phyloP scores from a whole-genome alignment of 139 green algal genomes.

The Chlamydomonas asymmetrica region DNA sequence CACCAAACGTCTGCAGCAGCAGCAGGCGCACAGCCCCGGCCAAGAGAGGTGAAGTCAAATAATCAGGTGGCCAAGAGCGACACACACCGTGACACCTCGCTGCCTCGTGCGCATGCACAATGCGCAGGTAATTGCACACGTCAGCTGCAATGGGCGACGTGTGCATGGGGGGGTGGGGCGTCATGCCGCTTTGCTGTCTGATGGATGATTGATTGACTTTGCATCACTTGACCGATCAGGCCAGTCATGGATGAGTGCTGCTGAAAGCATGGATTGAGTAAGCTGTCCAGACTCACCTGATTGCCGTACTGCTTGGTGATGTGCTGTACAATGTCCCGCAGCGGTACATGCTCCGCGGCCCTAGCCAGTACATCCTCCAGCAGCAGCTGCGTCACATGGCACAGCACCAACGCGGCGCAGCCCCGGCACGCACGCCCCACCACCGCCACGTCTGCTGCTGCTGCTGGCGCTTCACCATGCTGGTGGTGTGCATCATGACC shows the following conservation, averaged over 20 bases:
- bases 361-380: neutral
- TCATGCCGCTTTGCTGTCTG: neutral
- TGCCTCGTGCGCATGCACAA: neutral
- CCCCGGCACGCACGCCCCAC: no score
- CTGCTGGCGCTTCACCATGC: neutral
- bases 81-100: neutral
- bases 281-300: neutral
- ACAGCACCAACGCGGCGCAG: neutral
- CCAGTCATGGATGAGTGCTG: no score
- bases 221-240: no score
- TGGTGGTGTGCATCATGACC: neutral
- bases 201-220: neutral
- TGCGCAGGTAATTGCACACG: neutral
- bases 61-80: neutral
- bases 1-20: slow-evolving; percentile 5
- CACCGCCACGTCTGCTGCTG: neutral
- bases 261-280: no score
- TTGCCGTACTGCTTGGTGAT: slow-evolving; percentile 19
- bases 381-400: neutral
- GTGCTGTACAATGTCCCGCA: slow-evolving; percentile 23
- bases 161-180: neutral
- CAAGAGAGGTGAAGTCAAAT: neutral
- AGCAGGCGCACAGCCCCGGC: neutral
- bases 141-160: neutral
- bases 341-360: slow-evolving; percentile 11